Conservation (phyloP, 306 rosid genomes). For the Argentina anserina region DNA sequence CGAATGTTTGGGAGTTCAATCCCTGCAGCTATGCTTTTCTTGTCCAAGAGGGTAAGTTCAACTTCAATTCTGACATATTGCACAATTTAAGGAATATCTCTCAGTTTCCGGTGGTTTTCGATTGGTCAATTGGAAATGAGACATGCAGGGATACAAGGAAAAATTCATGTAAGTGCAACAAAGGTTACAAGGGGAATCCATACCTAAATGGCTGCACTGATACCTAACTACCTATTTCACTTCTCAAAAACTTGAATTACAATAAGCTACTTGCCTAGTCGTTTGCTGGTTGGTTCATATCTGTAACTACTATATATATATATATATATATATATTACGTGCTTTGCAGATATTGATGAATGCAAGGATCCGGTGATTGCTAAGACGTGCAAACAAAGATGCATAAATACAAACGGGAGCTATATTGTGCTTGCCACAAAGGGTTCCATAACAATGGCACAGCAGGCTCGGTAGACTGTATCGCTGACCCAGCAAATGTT, state of each 20-base stretch:
- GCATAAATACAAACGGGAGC: not conserved
- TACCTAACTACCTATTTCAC: not conserved
- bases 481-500: not conserved
- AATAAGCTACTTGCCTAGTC: not conserved
- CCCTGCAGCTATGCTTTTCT: not conserved
- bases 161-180: not conserved
- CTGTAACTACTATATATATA: not conserved
- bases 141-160: not conserved
- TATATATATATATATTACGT: not conserved
- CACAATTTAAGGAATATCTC: not conserved
- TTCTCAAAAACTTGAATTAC: not conserved
- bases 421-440: not conserved
- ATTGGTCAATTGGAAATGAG: not conserved
- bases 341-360: not conserved
- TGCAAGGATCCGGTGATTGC: not conserved
- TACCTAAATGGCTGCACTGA: not conserved
- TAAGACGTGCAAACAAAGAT: not conserved
- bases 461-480: not conserved
- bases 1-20: not conserved
- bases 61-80: conserved; percentile 3
- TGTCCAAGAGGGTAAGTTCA: conserved; percentile 15
- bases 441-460: not conserved
- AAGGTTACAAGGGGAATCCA: conserved; percentile 1
- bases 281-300: no score
- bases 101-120: conserved; percentile 17